Evolutionary conservation across 2,329 filamentous ascomycete species (phyloP), one percentile per base, ranked within the genome.

Genomic region (Colletotrichum scovillei): DNA sequence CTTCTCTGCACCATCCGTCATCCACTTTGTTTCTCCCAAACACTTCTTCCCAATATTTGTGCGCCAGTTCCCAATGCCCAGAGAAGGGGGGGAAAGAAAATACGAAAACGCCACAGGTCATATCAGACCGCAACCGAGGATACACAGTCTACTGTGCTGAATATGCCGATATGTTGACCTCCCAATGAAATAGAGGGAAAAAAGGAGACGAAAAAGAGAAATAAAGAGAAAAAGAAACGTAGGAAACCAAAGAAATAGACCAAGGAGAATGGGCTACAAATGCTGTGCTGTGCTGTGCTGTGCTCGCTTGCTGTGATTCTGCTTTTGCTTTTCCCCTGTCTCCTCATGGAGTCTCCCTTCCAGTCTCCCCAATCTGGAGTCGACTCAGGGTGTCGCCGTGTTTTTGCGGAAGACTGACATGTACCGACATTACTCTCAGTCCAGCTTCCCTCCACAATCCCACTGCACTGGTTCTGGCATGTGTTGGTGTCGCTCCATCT

Each of bases 251-350:
- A 49, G 56, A 12, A 19, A 58, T 26, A 16, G 42, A 49, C 42
- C 42, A 55, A n/a, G 32, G 5, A 16, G 19, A 55, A 68, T 16
- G 59, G 49, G 42, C 28, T 58, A 60, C 42, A 69, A 56, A 49
- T 49, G 42, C 42, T 49, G 42, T 56, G 55, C 70, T 69, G 42
- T 56, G 55, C 70, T 69, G 42, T 60, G 67, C 70, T 69, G 42
- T 60, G 67, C 71, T 71, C 71, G 71, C 71, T 73, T 56, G 71
- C 71, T 66, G 60, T 73, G 71, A 57, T 52, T 68, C 22, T 26
- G 52, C 52, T 55, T 63, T 59, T 52, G 24, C 28, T 52, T 59
- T 55, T 59, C 32, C 22, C 12, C 1, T 60, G 53, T 53, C 55
- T 38, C 55, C 38, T 28, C 35, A 57, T 49, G 46, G 24, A 19